Percentiles rank a stretch among this genome's conserved stretches.
Evolutionary conservation across 768 basidiomycete species (phyloP).

Genomic region (Panus rudis): DNA sequence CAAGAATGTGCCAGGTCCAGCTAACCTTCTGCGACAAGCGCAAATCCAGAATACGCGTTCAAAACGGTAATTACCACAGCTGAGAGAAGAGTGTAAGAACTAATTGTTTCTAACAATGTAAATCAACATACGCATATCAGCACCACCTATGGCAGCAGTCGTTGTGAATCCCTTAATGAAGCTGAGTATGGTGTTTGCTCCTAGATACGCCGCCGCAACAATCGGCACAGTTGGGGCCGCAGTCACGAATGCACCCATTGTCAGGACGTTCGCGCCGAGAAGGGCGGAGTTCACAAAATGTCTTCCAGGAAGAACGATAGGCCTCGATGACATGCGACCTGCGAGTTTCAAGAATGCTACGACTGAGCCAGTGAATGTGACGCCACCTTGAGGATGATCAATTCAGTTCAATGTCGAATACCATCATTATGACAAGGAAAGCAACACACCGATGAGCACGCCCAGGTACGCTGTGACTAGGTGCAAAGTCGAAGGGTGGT

Average conservation of each 20-base stretch:
- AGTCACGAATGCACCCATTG: conserved; percentile 73
- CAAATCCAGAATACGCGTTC: conserved; percentile 88
- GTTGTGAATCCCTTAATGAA: conserved; percentile 85
- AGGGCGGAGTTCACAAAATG: conserved; percentile 69
- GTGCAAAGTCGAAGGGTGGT: conserved; percentile 67
- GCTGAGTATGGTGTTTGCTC: conserved; percentile 65
- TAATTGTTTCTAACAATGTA: conserved; percentile 7
- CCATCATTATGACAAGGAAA: neutral
- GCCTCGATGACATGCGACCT: conserved; percentile 71
- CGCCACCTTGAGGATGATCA: conserved; percentile 42
- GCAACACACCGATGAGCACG: conserved; percentile 64
- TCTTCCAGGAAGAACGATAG: conserved; percentile 66
- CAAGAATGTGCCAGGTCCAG: too few species aligned
- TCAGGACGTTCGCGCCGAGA: conserved; percentile 62
- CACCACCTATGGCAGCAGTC: conserved; percentile 87
- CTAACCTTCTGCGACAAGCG: conserved; percentile 79
- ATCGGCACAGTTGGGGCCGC: conserved; percentile 63
- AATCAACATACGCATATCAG: conserved; percentile 79
- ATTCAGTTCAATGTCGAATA: conserved; percentile 1
- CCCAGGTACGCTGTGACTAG: conserved; percentile 82
- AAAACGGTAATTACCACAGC: conserved; percentile 88
- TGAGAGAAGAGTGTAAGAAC: too few species aligned
- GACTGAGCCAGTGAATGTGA: conserved; percentile 86
- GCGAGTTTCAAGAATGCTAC: conserved; percentile 87
- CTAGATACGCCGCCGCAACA: conserved; percentile 72